phyloP scores from a whole-genome alignment of 345 rosid species.

The Noccaea bulbosa region DNA sequence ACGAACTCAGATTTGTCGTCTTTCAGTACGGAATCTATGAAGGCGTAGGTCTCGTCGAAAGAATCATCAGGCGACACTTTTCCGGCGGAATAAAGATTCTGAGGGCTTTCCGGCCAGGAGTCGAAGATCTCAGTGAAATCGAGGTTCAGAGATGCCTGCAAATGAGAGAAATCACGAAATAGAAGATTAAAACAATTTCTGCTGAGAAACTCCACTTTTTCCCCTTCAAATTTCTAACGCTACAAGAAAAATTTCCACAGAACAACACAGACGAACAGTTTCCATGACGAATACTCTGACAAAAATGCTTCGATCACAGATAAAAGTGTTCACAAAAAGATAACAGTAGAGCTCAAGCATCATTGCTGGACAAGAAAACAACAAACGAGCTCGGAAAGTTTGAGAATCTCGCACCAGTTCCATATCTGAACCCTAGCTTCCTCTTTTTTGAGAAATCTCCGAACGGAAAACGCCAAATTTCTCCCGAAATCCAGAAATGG shows the following conservation, averaged over 20 bases:
- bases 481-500: constrained; percentile 1
- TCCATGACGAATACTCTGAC: background rate
- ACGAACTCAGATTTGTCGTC: constrained; percentile 56
- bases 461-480: background rate
- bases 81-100: constrained; percentile 24
- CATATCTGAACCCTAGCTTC: constrained; percentile 48
- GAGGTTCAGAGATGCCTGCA: constrained; percentile 45
- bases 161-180: background rate
- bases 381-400: background rate
- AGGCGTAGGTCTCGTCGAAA: constrained; percentile 19
- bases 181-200: background rate
- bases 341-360: background rate
- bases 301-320: constrained; percentile 10
- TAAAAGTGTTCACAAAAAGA: background rate
- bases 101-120: constrained; percentile 25
- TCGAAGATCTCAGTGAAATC: constrained; percentile 40
- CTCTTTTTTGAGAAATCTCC: constrained; percentile 23
- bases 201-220: background rate
- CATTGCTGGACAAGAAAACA: background rate
- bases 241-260: background rate
- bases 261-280: background rate
- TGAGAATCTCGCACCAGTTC: constrained; percentile 47
- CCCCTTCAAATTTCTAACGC: background rate
- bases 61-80: constrained; percentile 16
- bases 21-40: constrained; percentile 45